Evolutionary conservation across 345 rosid species (phyloP), one percentile per base, ranked within the genome.

Genomic region (Alliaria petiolata): DNA sequence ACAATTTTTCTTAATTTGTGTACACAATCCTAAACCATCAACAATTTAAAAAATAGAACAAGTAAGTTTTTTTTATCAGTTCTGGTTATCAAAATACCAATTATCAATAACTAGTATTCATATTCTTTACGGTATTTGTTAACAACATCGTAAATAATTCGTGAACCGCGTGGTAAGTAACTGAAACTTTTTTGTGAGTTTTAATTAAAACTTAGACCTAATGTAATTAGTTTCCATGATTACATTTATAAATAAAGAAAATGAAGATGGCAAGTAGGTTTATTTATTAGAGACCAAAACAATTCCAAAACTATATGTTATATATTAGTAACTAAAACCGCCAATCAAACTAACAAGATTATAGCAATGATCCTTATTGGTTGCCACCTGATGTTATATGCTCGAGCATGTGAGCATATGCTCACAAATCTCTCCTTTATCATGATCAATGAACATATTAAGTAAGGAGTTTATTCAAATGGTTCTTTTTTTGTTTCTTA

Each of bases 331-430:
- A 16, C 16, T 47, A 39, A 47, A 73, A 54, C 34, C 14, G 19
- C 61, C 43, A 62, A 75, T 45, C 30, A 67, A 34, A 35, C 8
- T 67, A 43, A 35, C 19, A 59, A 43, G 35, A 60, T 75, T 60
- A 68, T 75, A 61, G 63, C 46, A 55, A 55, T 63, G 69, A 40
- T 47, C 46, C 79, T 70, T 31, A 63, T 70, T 76, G 75, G 71
- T 76, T 49, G 45, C 65, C 65, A 76, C 62, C 66, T 55, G 47
- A 54, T 38, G 36, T 47, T 62, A 26, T 52, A 35, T 62, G 53
- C 20, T 54, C 22, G 19, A 62, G 71, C 75, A 76, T 76, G 76
- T 76, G 79, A 75, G 55, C 66, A 76, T 63, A 70, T 76, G 75
- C 75, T 63, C 26, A 55, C 66, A 46, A 76, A 26, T 17, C 31